phyloP scores from a whole-genome alignment of 2,329 filamentous ascomycete genomes.

The Cladosporium colombiae region DNA sequence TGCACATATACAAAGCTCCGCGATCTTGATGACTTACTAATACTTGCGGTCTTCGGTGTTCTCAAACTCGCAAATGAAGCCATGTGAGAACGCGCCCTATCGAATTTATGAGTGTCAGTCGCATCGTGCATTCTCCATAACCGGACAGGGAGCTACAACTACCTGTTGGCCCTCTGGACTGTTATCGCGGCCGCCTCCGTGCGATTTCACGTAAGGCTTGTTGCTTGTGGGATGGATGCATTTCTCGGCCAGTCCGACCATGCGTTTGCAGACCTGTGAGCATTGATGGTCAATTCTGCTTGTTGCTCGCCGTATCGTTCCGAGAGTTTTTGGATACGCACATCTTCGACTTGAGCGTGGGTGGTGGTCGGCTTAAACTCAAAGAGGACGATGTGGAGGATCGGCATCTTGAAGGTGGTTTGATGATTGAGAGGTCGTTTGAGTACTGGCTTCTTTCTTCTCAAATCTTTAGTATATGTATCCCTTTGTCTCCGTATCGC shows the following conservation, averaged over 20 bases:
- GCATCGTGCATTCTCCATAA: neutral
- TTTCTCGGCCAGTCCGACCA: constrained; percentile 58
- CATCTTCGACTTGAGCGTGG: constrained; percentile 56
- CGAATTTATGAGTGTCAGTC: neutral
- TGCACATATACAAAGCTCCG: neutral
- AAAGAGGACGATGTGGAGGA: constrained; percentile 70
- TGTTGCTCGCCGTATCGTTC: neutral
- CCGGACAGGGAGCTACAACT: neutral
- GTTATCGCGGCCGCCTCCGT: constrained; percentile 62
- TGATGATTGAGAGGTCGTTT: neutral
- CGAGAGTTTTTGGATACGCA: constrained; percentile 35
- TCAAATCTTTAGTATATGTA: neutral
- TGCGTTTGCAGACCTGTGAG: constrained; percentile 55
- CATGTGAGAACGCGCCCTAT: constrained; percentile 65
- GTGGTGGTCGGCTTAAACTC: constrained; percentile 59
- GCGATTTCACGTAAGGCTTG: constrained; percentile 61
- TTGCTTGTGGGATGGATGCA: constrained; percentile 62
- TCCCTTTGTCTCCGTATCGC: neutral
- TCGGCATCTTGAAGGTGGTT: constrained; percentile 51
- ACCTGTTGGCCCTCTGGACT: constrained; percentile 55
- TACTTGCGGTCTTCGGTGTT: constrained; percentile 66
- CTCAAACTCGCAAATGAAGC: constrained; percentile 68
- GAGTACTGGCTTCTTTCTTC: neutral
- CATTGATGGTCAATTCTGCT: constrained; percentile 11
- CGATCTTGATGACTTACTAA: constrained; percentile 45